Percentiles rank a stretch among this genome's conserved stretches.
These are phyloP conservation scores for Aspergillus ochraceoroseus DNA, from an alignment of 2,329 filamentous ascomycete genomes.

Conservation along the genomic window DNA sequence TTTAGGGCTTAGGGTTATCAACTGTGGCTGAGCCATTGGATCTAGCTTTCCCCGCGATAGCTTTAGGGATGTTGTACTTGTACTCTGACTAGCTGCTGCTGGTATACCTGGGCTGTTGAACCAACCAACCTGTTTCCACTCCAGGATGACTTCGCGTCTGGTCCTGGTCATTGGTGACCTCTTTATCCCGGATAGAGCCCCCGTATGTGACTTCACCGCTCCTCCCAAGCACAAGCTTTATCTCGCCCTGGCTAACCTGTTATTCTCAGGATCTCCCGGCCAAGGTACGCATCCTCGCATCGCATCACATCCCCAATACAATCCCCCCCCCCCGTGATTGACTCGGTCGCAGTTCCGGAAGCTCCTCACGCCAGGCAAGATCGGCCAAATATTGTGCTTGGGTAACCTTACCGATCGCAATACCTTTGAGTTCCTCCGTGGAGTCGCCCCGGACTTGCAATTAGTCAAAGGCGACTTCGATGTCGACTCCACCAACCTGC, in stretches of 20 bases:
- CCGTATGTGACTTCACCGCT: slow-evolving; percentile 48
- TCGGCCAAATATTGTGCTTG: slow-evolving; percentile 73
- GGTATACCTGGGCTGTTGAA: slow-evolving; percentile 31
- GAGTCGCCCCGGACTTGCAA: slow-evolving; percentile 66
- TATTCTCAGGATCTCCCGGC: slow-evolving; percentile 66
- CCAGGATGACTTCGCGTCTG: slow-evolving; percentile 70
- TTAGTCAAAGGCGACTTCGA: slow-evolving; percentile 68
- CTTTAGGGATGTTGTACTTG: slow-evolving; percentile 4
- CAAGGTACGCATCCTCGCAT: slow-evolving; percentile 57
- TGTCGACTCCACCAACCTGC: slow-evolving; percentile 60
- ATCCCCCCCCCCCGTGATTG: slow-evolving; percentile 11
- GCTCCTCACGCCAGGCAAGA: slow-evolving; percentile 76
- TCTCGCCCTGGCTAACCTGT: slow-evolving; percentile 16
- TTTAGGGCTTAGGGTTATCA: slow-evolving; percentile 20
- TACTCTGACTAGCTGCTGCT: background rate
- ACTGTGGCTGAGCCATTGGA: slow-evolving; percentile 4
- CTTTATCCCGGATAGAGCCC: slow-evolving; percentile 86
- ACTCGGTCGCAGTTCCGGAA: slow-evolving; percentile 65
- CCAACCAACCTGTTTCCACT: slow-evolving; percentile 17
- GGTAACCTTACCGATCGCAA: slow-evolving; percentile 75
- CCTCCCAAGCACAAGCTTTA: slow-evolving; percentile 16
- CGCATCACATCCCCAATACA: slow-evolving; percentile 1
- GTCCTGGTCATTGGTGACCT: slow-evolving; percentile 90
- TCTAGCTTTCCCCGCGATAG: slow-evolving; percentile 23
- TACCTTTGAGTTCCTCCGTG: slow-evolving; percentile 74